Evolutionary conservation across 441 rosid genomes (phyloP).

Genomic region (Arabidopsis hybrid): DNA sequence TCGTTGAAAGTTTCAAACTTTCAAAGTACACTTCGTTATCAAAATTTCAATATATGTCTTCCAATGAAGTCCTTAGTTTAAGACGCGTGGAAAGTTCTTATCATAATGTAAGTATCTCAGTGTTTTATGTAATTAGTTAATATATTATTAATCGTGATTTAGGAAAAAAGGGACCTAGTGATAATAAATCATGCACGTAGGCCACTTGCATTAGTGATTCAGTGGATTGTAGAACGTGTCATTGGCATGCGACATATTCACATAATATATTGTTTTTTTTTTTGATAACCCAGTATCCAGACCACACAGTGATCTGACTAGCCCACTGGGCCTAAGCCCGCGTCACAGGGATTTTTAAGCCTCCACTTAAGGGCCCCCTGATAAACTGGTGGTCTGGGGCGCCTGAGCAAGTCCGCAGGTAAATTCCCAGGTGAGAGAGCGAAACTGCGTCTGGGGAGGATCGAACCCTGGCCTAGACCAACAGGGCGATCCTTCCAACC

Average conservation of each 20-base stretch:
- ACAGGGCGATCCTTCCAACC: no score
- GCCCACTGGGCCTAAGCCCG: no score
- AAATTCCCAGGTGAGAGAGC: no score
- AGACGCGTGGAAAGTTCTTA: conserved; percentile 6
- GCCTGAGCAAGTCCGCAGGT: no score
- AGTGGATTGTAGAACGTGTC: conserved; percentile 24
- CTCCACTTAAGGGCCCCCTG: no score
- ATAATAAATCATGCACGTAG: conserved; percentile 35
- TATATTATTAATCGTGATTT: conserved; percentile 10
- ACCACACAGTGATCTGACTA: no score
- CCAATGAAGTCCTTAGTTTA: background rate
- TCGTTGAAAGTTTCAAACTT: conserved; percentile 8
- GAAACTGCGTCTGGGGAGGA: no score
- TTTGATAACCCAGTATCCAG: no score
- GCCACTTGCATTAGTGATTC: conserved; percentile 21
- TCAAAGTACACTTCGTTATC: background rate
- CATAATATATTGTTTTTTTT: no score
- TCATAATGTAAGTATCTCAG: background rate
- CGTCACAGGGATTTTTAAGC: no score
- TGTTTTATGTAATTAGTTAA: background rate
- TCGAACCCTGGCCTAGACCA: no score
- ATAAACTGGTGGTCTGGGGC: no score
- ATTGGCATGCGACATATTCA: background rate
- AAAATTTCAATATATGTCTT: background rate
- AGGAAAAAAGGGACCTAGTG: conserved; percentile 1